phyloP scores from a whole-genome alignment of 768 basidiomycete genomes.

The Amanita polypyramis region DNA sequence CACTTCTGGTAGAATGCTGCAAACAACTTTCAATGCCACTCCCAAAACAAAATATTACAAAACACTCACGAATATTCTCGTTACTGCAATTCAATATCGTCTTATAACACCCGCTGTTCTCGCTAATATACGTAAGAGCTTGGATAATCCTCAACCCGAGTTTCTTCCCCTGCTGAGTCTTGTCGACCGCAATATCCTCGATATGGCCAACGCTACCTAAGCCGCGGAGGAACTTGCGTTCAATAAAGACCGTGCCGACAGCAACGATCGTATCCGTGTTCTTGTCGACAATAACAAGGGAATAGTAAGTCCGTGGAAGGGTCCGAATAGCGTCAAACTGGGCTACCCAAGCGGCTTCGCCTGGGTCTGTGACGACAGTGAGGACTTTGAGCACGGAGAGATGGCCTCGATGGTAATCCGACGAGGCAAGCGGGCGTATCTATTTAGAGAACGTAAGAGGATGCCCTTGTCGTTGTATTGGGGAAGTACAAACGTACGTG shows the following conservation, averaged over 20 bases:
- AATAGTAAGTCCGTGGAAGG: conserved; percentile 60
- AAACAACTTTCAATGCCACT: neutral
- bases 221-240: conserved; percentile 88
- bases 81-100: conserved; percentile 94
- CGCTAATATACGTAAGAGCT: conserved; percentile 76
- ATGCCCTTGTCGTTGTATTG: neutral
- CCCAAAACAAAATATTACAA: conserved; percentile 1
- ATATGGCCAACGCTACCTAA: conserved; percentile 90
- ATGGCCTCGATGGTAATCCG: conserved; percentile 77
- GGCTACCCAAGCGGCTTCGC: conserved; percentile 54
- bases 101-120: conserved; percentile 83
- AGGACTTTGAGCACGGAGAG: conserved; percentile 78
- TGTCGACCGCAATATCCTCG: conserved; percentile 94
- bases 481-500: conserved; percentile 38
- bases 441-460: conserved; percentile 18
- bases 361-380: conserved; percentile 54
- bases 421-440: conserved; percentile 85
- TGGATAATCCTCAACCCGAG: conserved; percentile 83
- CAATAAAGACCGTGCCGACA: conserved; percentile 76
- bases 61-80: conserved; percentile 76
- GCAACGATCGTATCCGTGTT: conserved; percentile 71
- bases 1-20: conserved; percentile 97
- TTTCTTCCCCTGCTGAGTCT: conserved; percentile 82
- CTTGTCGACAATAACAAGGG: conserved; percentile 75
- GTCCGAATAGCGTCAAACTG: conserved; percentile 56